Evolutionary conservation across 2,329 filamentous ascomycete genomes (phyloP), one percentile per base, ranked within the genome.

Genomic region (Fusarium chuoi): DNA sequence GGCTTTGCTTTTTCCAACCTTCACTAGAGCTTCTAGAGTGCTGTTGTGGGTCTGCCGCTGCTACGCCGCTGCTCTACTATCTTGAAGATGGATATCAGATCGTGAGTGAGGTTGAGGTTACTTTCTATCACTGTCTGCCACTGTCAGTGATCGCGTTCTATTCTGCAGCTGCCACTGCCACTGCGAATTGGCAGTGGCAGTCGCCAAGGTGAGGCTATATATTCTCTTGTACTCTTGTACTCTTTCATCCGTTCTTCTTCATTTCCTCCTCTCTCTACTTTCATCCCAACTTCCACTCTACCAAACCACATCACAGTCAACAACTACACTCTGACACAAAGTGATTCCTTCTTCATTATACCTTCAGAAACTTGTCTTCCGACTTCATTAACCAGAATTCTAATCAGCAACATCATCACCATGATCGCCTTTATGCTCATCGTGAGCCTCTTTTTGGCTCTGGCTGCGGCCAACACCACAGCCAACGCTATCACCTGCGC

Each of bases 1-100:
- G 20, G 30, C 24, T 70, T 70, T 70, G 52, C 67, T 70, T 70
- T 70, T 70, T 70, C 28, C 15, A 46, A 55, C 46, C 26, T 36
- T 54, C 35, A 30, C 52, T 59, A 56, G 26, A 54, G 24, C 42
- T 33, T 30, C 52, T 48, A 45, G 26, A 59, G 38, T 30, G 18
- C 17, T 8, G 18, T 9, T 60, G 60, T 70, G 66, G 67, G 66
- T 49, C 67, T 55, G 44, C 20, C 49, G 24, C 44, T 68, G 57
- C 64, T 68, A 51, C 48, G 48, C n/a, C 48, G n/a, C 24, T 52
- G 26, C 26, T 39, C 35, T 33, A 61, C 49, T 54, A 55, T 49
- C 52, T 54, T 54, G 17, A 42, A 51, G 48, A 24, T 51, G 48
- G 52, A 18, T 36, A 65, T 52, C 12, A 22, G 33, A 52, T 70